phyloP scores from a whole-genome alignment of 768 basidiomycete species.

The Agrocybe chaxingu region DNA sequence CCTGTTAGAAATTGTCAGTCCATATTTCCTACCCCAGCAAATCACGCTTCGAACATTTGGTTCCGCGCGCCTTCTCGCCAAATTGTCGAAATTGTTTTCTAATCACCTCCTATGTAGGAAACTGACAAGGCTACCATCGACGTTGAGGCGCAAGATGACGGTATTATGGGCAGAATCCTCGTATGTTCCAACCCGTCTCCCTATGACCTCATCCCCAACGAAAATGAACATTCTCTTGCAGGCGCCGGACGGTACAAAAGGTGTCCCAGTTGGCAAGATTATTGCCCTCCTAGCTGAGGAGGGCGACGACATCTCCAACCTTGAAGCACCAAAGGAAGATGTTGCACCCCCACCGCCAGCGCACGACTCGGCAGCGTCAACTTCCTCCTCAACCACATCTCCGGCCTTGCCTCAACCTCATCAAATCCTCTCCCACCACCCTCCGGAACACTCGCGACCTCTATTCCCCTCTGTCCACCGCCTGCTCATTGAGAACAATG shows the following conservation, averaged over 20 bases:
- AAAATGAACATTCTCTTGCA: conserved; percentile 8
- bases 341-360: conserved; percentile 23
- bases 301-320: conserved; percentile 90
- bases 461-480: conserved; percentile 91
- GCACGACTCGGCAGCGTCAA: conserved; percentile 7
- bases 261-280: conserved; percentile 80
- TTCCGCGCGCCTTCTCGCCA: conserved; percentile 1
- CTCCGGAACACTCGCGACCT: conserved; percentile 57
- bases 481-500: conserved; percentile 62
- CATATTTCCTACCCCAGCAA: neutral
- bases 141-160: conserved; percentile 98
- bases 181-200: conserved; percentile 40
- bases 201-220: neutral
- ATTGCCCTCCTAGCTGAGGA: conserved; percentile 95
- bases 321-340: conserved; percentile 59
- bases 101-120: conserved; percentile 48
- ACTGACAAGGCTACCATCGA: conserved; percentile 97
- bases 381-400: conserved; percentile 25
- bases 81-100: conserved; percentile 1
- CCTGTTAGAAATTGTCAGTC: conserved; percentile 81
- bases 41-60: neutral
- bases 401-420: conserved; percentile 17
- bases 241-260: conserved; percentile 72
- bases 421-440: conserved; percentile 25
- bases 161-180: conserved; percentile 89